Conservation (phyloP, 1,284 basidiomycete species). For the Retiboletus fuscus region DNA sequence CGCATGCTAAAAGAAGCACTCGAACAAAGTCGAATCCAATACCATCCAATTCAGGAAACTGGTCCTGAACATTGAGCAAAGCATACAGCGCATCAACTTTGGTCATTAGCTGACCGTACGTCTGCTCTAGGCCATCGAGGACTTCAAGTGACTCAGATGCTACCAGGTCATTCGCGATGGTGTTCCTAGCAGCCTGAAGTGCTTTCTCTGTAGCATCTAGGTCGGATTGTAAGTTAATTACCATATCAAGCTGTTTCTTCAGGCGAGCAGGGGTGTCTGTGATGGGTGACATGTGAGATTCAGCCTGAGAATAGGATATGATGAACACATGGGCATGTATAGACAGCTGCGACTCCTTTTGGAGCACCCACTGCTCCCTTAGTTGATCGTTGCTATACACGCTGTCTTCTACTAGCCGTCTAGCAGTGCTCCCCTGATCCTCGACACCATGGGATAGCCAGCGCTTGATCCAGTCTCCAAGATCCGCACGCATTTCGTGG, state of each 20-base stretch:
- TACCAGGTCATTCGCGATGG: background rate
- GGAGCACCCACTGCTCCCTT: slow-evolving; percentile 47
- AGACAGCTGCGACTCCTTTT: slow-evolving; percentile 47
- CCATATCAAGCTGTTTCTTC: slow-evolving; percentile 51
- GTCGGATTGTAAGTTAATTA: slow-evolving; percentile 33
- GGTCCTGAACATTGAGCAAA: slow-evolving; percentile 51
- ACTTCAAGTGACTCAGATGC: too few relatives aligned
- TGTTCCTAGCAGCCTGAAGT: too few relatives aligned
- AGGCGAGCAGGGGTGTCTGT: slow-evolving; percentile 51
- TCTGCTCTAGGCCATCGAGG: slow-evolving; percentile 34
- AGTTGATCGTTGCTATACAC: slow-evolving; percentile 32
- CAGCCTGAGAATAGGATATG: too few relatives aligned
- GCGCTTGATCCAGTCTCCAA: slow-evolving; percentile 47
- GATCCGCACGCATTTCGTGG: slow-evolving; percentile 33
- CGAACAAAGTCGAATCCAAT: slow-evolving; percentile 50
- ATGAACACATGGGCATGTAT: slow-evolving; percentile 40
- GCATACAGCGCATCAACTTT: slow-evolving; percentile 11
- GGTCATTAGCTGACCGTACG: slow-evolving; percentile 34
- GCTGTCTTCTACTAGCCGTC: slow-evolving; percentile 26
- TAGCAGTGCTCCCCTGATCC: slow-evolving; percentile 21
- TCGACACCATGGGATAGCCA: slow-evolving; percentile 41
- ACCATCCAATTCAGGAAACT: slow-evolving; percentile 49
- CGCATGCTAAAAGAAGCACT: slow-evolving; percentile 48
- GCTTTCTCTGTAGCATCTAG: too few relatives aligned
- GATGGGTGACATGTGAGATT: too few relatives aligned